These are phyloP conservation scores for Cordyceps farinosa DNA, from an alignment of 2,329 filamentous ascomycete species.

Conservation along the genomic window DNA sequence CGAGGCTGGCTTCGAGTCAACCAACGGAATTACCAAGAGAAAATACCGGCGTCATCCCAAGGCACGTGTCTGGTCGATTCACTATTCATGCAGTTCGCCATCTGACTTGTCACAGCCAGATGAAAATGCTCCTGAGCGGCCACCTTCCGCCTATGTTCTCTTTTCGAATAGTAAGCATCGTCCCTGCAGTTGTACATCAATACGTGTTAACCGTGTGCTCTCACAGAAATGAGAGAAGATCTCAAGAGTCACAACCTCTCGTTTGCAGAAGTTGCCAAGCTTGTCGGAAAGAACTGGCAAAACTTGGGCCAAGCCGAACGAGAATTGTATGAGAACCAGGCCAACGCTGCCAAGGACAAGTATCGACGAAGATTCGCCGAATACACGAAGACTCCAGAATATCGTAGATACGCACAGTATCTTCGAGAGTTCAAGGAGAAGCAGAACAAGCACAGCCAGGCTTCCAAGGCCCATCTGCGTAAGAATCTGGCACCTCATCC, in stretches of 20 bases:
- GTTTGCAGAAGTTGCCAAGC: conserved; percentile 79
- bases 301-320: conserved; percentile 63
- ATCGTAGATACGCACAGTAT: conserved; percentile 66
- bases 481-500: background rate
- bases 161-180: conserved; percentile 72
- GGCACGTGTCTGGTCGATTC: conserved; percentile 40
- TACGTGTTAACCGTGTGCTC: background rate
- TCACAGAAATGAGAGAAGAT: conserved; percentile 68
- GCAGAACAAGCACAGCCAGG: conserved; percentile 56
- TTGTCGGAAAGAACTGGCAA: conserved; percentile 81
- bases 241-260: conserved; percentile 72
- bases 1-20: conserved; percentile 41
- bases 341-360: conserved; percentile 69
- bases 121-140: conserved; percentile 74
- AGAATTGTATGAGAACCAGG: conserved; percentile 69
- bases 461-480: conserved; percentile 32
- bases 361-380: conserved; percentile 69
- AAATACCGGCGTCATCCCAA: conserved; percentile 78
- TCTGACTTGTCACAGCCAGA: conserved; percentile 52
- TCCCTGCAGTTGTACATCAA: background rate
- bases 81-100: background rate
- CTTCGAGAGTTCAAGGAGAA: conserved; percentile 74
- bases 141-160: conserved; percentile 78
- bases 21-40: conserved; percentile 54
- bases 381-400: conserved; percentile 74